Conservation (phyloP, 2,329 filamentous ascomycete genomes). For the Colletotrichum godetiae region DNA sequence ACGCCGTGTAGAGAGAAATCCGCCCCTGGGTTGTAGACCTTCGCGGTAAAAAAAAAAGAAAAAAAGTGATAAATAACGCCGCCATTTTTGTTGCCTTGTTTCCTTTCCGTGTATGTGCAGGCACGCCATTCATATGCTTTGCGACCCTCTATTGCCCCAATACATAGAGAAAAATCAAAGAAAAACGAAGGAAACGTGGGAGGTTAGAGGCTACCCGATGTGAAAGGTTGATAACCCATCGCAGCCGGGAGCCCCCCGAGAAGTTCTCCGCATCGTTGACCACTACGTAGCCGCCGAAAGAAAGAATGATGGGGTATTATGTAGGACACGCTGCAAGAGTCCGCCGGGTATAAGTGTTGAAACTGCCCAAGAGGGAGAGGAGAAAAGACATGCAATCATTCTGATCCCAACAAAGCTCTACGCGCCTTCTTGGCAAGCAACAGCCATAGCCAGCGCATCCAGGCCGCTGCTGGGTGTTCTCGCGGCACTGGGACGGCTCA, state of each 20-base stretch:
- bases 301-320: neutral
- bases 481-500: conserved; percentile 54
- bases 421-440: conserved; percentile 61
- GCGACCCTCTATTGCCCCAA: conserved; percentile 28
- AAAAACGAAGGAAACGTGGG: conserved; percentile 1
- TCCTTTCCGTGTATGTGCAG: conserved; percentile 32
- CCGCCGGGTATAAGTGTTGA: neutral
- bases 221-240: neutral
- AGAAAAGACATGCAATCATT: neutral
- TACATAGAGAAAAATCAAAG: conserved; percentile 10
- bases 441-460: conserved; percentile 65
- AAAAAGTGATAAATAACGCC: conserved; percentile 15
- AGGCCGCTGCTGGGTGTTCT: conserved; percentile 64
- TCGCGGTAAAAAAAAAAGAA: neutral
- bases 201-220: neutral
- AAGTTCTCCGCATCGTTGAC: neutral
- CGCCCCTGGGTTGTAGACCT: neutral
- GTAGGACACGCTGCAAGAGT: too few relatives aligned
- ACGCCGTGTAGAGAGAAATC: conserved; percentile 10
- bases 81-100: conserved; percentile 20
- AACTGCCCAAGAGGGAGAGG: neutral
- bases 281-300: neutral
- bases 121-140: conserved; percentile 36
- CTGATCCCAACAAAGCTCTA: neutral
- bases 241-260: neutral